Evolutionary conservation across 2,329 filamentous ascomycete genomes (phyloP), one percentile per base, ranked within the genome.

Genomic region (Epichloe amarillans): DNA sequence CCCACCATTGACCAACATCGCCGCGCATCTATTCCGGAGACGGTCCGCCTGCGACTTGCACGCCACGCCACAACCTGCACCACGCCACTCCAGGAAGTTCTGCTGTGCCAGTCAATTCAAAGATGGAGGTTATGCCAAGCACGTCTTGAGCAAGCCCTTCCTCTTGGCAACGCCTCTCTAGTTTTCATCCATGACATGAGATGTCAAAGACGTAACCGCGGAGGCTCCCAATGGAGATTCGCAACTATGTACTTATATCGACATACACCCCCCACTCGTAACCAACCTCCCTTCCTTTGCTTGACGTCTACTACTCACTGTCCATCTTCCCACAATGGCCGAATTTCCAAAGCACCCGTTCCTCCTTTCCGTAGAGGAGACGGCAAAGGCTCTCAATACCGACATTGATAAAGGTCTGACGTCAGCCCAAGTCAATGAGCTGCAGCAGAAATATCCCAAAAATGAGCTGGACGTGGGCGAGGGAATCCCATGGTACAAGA

Each of bases 401-500:
- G 74, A 84, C 60, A 62, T 81, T 50, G 83, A 88, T 54, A 81
- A 76, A 62, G 86, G 86, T 39, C 70, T 90, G 42, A 79, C 73
- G 10, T 72, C 76, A 15, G 64, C 68, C 8, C 77, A 84, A 60
- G 83, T 85, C 21, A 64, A 72, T 48, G 66, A 78, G 51, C 70
- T 83, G 23, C 74, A 81, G 51, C 65, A 74, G 21, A 72, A 76
- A 53, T 81, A 83, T 61, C 83, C 83, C 47, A 71, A 66, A 17
- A 89, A 89, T 68, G 82, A 87, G 61, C 72, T 89, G 19, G 79
- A 87, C 43, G 78, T 86, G 19, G 82, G 75, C 19, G 80, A 76
- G 30, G 78, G 77, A 30, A 81, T 89, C 46, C 77, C 76, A 61
- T 75, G 82, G 84, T 72, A 82, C 59, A 89, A 83, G 58, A 86